phyloP scores from a whole-genome alignment of 495 filamentous ascomycete species.

The Hypomontagnella submonticulosa region DNA sequence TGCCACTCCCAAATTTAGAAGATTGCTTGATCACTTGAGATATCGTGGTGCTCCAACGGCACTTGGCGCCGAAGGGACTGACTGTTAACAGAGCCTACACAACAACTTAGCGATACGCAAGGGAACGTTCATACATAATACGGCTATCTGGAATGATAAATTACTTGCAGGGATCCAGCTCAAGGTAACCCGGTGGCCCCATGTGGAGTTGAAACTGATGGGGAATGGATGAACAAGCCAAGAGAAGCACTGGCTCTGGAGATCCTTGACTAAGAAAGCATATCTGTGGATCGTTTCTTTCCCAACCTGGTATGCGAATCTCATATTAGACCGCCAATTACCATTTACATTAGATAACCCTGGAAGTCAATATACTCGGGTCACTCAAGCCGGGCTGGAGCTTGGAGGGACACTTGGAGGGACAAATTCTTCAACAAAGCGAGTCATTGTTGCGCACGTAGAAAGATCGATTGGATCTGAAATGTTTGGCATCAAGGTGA shows the following conservation, averaged over 20 bases:
- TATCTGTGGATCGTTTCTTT: constrained; percentile 27
- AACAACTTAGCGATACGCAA: constrained; percentile 23
- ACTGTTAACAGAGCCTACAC: constrained; percentile 21
- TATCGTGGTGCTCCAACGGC: constrained; percentile 11
- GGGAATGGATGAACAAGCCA: constrained; percentile 40
- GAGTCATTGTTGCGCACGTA: constrained; percentile 30
- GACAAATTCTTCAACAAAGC: constrained; percentile 28
- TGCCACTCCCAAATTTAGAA: constrained; percentile 22
- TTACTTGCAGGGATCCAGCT: constrained; percentile 36
- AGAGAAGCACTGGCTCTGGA: constrained; percentile 34
- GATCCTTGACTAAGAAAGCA: constrained; percentile 35
- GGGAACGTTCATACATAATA: constrained; percentile 23
- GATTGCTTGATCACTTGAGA: neutral
- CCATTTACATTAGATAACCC: constrained; percentile 18
- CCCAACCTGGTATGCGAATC: constrained; percentile 30
- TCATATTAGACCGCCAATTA: constrained; percentile 29
- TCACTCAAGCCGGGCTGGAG: constrained; percentile 6
- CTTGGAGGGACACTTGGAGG: too few species aligned
- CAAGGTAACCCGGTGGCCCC: constrained; percentile 26
- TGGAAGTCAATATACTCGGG: constrained; percentile 20
- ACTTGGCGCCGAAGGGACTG: constrained; percentile 11
- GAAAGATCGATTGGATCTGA: constrained; percentile 24
- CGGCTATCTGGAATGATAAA: constrained; percentile 27
- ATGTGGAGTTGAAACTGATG: constrained; percentile 18
- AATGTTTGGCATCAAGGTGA: constrained; percentile 39